phyloP scores from a whole-genome alignment of 768 basidiomycete species.

The Tubosaeta brunneosetosa region DNA sequence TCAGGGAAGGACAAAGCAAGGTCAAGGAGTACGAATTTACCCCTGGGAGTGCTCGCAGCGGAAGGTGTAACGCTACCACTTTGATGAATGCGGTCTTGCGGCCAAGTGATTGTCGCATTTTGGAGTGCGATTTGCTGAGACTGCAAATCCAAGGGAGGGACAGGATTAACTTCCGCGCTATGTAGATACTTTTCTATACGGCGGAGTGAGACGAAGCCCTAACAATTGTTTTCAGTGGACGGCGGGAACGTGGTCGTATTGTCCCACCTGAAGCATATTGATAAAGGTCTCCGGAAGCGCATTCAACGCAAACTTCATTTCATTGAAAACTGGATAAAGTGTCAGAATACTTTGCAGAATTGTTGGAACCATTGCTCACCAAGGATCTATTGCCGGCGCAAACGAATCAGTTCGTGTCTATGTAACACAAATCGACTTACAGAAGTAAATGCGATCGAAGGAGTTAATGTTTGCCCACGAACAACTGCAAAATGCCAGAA shows the following conservation, averaged over 20 bases:
- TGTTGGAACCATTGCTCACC: constrained; percentile 25
- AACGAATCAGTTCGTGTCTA: background rate
- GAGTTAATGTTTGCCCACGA: constrained; percentile 63
- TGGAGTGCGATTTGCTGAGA: constrained; percentile 66
- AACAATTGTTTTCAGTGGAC: background rate
- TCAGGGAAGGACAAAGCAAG: constrained; percentile 71
- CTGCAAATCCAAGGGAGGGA: constrained; percentile 54
- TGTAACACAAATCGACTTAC: constrained; percentile 28
- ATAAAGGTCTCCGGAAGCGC: constrained; percentile 90
- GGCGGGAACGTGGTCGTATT: background rate
- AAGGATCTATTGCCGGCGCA: constrained; percentile 32
- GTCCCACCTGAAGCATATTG: constrained; percentile 71
- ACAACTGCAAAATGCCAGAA: constrained; percentile 75
- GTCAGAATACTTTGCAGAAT: constrained; percentile 1
- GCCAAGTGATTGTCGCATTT: constrained; percentile 89
- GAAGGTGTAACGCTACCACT: constrained; percentile 48
- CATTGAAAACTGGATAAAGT: constrained; percentile 60
- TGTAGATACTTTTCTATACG: constrained; percentile 90
- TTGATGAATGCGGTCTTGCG: constrained; percentile 57
- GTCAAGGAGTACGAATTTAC: constrained; percentile 79
- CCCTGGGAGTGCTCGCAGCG: constrained; percentile 63
- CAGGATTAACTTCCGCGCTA: constrained; percentile 62
- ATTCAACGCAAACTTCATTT: constrained; percentile 85
- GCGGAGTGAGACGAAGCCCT: constrained; percentile 79
- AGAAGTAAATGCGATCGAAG: constrained; percentile 80